Percentiles rank a stretch among this genome's conserved stretches.
phyloP scores from a whole-genome alignment of 768 basidiomycete species.

The Agaricus sinodeliciosus region DNA sequence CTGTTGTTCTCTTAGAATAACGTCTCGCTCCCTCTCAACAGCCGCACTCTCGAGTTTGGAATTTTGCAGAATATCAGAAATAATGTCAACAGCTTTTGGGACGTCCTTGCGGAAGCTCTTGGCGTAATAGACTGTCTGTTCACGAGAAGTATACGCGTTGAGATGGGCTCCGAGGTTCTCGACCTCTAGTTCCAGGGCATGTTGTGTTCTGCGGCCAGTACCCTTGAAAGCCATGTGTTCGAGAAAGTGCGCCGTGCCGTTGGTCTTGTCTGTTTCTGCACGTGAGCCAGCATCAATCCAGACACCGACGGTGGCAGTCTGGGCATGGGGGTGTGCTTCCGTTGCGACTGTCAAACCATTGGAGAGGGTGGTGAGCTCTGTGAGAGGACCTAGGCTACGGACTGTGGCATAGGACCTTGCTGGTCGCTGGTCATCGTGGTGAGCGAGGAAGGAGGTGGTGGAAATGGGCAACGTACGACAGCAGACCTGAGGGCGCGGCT shows the following conservation, averaged over 20 bases:
- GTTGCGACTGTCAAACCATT: constrained; percentile 96
- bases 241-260: constrained; percentile 96
- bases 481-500: background rate
- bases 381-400: constrained; percentile 65
- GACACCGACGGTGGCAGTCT: constrained; percentile 96
- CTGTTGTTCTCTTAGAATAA: constrained; percentile 95
- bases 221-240: constrained; percentile 99
- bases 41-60: constrained; percentile 85
- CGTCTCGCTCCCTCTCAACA: constrained; percentile 93
- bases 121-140: constrained; percentile 99
- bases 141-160: constrained; percentile 97
- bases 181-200: constrained; percentile 90
- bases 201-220: constrained; percentile 81
- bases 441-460: background rate
- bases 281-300: constrained; percentile 99
- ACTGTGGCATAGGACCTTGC: constrained; percentile 73
- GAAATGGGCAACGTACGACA: constrained; percentile 19
- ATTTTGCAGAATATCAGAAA: constrained; percentile 96
- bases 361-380: constrained; percentile 85
- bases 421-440: constrained; percentile 30
- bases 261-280: constrained; percentile 92
- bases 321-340: constrained; percentile 81
- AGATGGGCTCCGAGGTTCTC: constrained; percentile 97
- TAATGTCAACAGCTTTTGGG: constrained; percentile 85
- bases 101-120: constrained; percentile 98